Evolutionary conservation across 2,329 filamentous ascomycete species (phyloP), one percentile per base, ranked within the genome.

Genomic region (Aspergillus viridinutans): DNA sequence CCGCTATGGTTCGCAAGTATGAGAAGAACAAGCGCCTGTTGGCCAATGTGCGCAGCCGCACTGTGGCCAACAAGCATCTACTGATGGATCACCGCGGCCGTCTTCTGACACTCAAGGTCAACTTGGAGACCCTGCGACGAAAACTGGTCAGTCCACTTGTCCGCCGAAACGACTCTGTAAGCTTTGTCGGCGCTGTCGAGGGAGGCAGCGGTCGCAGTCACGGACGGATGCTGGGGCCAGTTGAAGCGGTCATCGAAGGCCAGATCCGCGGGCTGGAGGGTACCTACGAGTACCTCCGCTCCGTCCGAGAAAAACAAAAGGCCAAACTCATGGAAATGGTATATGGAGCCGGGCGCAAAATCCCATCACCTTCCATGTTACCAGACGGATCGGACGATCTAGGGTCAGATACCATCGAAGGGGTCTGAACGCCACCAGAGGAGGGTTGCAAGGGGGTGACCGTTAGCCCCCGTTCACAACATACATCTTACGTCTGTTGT

Each of bases 91-190:
- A 97, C 74, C 94, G 95, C 67, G 86, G 89, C 58, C 88, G 90
- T 60, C 83, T 97, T 42, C 81, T 94, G 54, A 89, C 88, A 2
- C 82, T 97, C 43, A 94, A 96, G 71, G 87, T 90, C 10, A 93
- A 90, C 64, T 83, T 97, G 17, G 92, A 97, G 76, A 88, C 83
- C n/a, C 79, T 96, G 49, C 81, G 93, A 38, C 83, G 88, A 61
- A 94, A 92, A 71, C 81, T 97, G 20, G 89, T 96, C 43, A 90
- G 86, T 53, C 93, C 93, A 17, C 81, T 97, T 3, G 89, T 97
- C 21, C 80, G 90, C 48, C 85, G 86, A 40, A 84, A 84, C 63
- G 83, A 85, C 63, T 81, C 78, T 0, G 70, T 76, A 17, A 72
- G 69, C 28, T 72, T 76, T 47, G 67, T 68, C n/a, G 67, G 67